These are phyloP conservation scores for Quercus lobata DNA, from an alignment of 331 rosid genomes.

Conservation along the genomic window DNA sequence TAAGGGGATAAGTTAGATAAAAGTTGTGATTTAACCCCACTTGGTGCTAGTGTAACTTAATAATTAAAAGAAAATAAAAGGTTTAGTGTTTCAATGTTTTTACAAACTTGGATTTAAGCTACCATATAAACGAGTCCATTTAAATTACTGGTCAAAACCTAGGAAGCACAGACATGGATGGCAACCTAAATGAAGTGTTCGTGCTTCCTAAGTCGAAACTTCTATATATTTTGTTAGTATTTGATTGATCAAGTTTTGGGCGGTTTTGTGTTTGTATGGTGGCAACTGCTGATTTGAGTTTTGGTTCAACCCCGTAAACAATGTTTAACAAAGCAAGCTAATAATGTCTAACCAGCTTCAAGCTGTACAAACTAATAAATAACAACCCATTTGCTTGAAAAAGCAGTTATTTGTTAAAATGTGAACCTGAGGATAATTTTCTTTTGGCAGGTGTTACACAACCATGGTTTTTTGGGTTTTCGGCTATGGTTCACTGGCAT, in stretches of 20 bases:
- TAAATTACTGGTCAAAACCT: neutral
- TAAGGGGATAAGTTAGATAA: neutral
- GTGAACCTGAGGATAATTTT: neutral
- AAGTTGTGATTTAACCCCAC: too few relatives aligned
- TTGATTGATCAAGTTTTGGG: neutral
- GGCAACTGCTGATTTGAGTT: neutral
- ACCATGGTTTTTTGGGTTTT: constrained; percentile 95
- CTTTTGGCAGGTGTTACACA: constrained; percentile 28
- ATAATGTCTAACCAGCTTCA: neutral
- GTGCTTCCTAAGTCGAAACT: neutral
- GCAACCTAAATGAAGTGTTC: too few relatives aligned
- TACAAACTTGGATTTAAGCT: neutral
- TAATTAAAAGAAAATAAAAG: too few relatives aligned
- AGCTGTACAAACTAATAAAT: neutral
- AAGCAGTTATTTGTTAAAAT: too few relatives aligned
- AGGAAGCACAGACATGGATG: too few relatives aligned
- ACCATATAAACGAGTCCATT: neutral
- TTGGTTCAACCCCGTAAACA: neutral
- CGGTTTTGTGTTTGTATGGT: neutral
- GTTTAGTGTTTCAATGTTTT: too few relatives aligned
- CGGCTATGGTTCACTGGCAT: constrained; percentile 94
- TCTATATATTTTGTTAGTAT: neutral
- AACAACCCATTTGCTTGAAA: too few relatives aligned
- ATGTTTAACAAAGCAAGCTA: neutral
- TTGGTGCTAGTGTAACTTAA: too few relatives aligned